These are phyloP conservation scores for Medakamo hakoo DNA, from an alignment of 139 green algal species.

Conservation along the genomic window DNA sequence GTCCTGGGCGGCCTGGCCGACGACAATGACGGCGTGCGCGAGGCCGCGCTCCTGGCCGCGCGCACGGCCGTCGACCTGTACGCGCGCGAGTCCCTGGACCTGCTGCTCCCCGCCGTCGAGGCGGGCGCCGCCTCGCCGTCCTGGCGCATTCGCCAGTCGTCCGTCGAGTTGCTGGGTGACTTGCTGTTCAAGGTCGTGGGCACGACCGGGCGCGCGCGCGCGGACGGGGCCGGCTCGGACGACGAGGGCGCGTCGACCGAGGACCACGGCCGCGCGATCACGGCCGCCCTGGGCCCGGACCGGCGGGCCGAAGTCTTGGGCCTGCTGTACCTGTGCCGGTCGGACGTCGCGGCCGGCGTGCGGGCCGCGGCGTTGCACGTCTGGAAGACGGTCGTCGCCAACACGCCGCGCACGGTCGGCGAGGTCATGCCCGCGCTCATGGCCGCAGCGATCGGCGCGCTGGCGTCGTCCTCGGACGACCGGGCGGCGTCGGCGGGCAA, in stretches of 20 bases:
- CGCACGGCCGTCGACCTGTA: constrained; percentile 68
- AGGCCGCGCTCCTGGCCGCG: constrained; percentile 67
- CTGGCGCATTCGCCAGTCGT: constrained; percentile 90
- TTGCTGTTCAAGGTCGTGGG: constrained; percentile 93
- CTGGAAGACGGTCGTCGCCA: constrained; percentile 92
- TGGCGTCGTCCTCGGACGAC: constrained; percentile 45
- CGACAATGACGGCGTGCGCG: constrained; percentile 81
- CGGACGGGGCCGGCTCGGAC: constrained; percentile 72
- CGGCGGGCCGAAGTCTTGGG: constrained; percentile 63
- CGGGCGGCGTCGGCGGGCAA: constrained; percentile 43
- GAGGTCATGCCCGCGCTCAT: constrained; percentile 78
- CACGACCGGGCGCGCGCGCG: constrained; percentile 66
- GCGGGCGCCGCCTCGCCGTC: constrained; percentile 64
- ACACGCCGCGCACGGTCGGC: constrained; percentile 84
- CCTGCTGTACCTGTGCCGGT: constrained; percentile 65
- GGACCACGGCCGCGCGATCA: constrained; percentile 63
- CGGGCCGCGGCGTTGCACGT: constrained; percentile 74
- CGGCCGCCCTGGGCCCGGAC: constrained; percentile 48
- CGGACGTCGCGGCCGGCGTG: constrained; percentile 68
- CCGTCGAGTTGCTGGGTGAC: constrained; percentile 84
- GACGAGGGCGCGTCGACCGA: constrained; percentile 81
- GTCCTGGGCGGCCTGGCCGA: constrained; percentile 88
- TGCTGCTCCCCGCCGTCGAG: constrained; percentile 89
- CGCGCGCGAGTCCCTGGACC: constrained; percentile 39
- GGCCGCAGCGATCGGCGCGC: constrained; percentile 49